These are phyloP conservation scores for Fusarium floridanum DNA, from an alignment of 2,329 filamentous ascomycete species.

Conservation along the genomic window DNA sequence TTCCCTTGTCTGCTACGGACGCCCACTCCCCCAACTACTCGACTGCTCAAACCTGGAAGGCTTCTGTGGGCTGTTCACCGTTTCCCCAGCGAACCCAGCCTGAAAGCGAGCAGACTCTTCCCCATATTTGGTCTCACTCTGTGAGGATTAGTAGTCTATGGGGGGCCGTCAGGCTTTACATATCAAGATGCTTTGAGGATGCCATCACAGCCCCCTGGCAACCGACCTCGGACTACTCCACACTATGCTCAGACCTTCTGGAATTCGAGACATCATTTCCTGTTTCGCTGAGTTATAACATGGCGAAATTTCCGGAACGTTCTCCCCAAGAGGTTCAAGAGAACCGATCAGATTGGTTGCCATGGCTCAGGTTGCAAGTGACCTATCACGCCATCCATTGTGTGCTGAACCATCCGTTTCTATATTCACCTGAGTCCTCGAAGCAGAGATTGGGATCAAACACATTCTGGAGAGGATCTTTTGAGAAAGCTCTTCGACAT, in stretches of 20 bases:
- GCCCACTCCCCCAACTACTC: not conserved
- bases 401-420: slow-evolving; percentile 26
- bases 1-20: not conserved
- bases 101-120: not conserved
- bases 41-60: not conserved
- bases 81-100: not conserved
- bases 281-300: slow-evolving; percentile 10
- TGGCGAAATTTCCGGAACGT: not conserved
- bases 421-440: slow-evolving; percentile 17
- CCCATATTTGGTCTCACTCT: slow-evolving; percentile 14
- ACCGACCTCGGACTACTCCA: slow-evolving; percentile 25
- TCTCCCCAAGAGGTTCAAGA: not conserved
- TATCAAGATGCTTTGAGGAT: slow-evolving; percentile 27
- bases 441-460: slow-evolving; percentile 12
- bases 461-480: slow-evolving; percentile 27
- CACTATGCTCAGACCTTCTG: not conserved
- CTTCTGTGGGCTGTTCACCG: not conserved
- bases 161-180: slow-evolving; percentile 14
- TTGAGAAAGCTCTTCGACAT: slow-evolving; percentile 22
- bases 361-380: slow-evolving; percentile 25
- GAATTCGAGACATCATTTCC: slow-evolving; percentile 16
- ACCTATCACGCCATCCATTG: slow-evolving; percentile 29
- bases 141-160: slow-evolving; percentile 12
- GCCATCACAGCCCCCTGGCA: slow-evolving; percentile 12
- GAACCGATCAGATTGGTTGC: slow-evolving; percentile 9